These are phyloP conservation scores for Eucalyptus marginata DNA, from an alignment of 345 rosid species.

Conservation along the genomic window DNA sequence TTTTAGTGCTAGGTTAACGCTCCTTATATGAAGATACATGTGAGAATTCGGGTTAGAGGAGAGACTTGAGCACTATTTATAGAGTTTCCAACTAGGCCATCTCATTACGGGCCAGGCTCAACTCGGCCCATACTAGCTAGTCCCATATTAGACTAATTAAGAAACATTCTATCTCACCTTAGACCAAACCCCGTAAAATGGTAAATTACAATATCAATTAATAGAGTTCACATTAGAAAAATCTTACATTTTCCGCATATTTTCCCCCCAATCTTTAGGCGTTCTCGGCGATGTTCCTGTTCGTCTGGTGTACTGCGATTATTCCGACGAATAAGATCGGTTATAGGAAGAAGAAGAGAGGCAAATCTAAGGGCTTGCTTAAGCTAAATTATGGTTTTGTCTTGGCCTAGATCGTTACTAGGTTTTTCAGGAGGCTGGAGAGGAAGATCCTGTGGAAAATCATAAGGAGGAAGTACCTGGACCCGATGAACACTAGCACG, in stretches of 20 bases:
- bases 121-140: too few species aligned
- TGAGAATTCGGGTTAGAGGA: too few species aligned
- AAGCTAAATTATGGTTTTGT: constrained; percentile 67
- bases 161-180: too few species aligned
- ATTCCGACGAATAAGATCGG: constrained; percentile 84
- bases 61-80: too few species aligned
- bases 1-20: too few species aligned
- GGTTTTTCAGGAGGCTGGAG: constrained; percentile 74
- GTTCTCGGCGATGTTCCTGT: constrained; percentile 56
- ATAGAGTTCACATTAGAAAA: too few species aligned
- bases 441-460: constrained; percentile 69
- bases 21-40: too few species aligned
- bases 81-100: too few species aligned
- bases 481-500: constrained; percentile 50
- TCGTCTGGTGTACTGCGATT: constrained; percentile 73
- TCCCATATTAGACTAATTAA: too few species aligned
- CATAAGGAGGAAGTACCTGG: constrained; percentile 70
- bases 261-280: constrained; percentile 36
- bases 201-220: too few species aligned
- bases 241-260: neutral
- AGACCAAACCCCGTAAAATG: too few species aligned
- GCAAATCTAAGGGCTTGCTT: constrained; percentile 33
- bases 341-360: constrained; percentile 48
- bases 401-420: constrained; percentile 56
- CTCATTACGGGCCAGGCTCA: too few species aligned